Percentiles rank a stretch among this genome's conserved stretches.
These are phyloP conservation scores for Plectosphaerella plurivora DNA, from an alignment of 2,329 filamentous ascomycete genomes.

Conservation along the genomic window DNA sequence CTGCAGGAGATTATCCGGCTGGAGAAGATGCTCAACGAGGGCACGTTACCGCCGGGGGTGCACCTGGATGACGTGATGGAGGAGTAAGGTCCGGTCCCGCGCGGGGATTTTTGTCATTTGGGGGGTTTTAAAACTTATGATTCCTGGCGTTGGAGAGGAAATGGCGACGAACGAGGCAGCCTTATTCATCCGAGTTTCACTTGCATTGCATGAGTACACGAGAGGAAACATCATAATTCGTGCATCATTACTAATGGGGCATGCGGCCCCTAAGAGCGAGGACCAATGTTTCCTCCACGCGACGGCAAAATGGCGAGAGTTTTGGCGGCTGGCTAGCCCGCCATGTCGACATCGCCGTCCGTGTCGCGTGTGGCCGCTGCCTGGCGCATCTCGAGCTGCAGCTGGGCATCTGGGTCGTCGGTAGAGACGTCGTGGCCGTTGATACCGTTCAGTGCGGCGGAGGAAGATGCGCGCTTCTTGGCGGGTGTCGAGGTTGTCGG, in stretches of 20 bases:
- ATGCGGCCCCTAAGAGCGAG: too few species aligned
- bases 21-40: conserved; percentile 90
- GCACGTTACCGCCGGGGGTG: conserved; percentile 70
- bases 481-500: background rate
- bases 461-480: background rate
- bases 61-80: conserved; percentile 56
- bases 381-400: conserved; percentile 51
- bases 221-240: too few species aligned
- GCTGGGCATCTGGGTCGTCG: conserved; percentile 46
- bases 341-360: conserved; percentile 58
- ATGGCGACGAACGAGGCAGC: background rate
- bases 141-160: background rate
- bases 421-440: conserved; percentile 10
- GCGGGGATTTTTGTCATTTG: conserved; percentile 1
- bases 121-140: background rate
- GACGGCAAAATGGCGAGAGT: too few species aligned
- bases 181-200: too few species aligned
- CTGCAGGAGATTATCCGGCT: conserved; percentile 84
- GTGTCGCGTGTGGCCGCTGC: conserved; percentile 24
- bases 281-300: too few species aligned
- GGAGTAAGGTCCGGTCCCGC: conserved; percentile 37
- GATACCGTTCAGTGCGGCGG: conserved; percentile 5
- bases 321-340: conserved; percentile 30
- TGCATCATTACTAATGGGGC: background rate
- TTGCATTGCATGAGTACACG: too few species aligned